Evolutionary conservation across 306 rosid species (phyloP).

Genomic region (Pueraria montana): DNA sequence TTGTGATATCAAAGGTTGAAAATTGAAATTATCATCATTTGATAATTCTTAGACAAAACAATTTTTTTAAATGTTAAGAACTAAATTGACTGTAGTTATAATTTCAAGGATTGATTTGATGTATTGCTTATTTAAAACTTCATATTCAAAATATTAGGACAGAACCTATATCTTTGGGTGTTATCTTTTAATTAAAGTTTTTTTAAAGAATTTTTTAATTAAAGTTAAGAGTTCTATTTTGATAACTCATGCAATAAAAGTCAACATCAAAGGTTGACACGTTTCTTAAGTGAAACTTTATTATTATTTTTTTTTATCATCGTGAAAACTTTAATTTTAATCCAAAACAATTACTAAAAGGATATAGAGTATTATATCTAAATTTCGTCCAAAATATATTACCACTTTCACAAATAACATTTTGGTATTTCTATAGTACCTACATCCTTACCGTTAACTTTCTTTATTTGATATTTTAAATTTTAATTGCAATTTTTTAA

Average conservation of each 20-base stretch:
- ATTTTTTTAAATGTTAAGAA: not conserved
- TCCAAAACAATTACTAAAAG: not conserved
- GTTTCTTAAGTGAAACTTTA: too few species aligned
- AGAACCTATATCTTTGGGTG: too few species aligned
- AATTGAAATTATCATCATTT: too few species aligned
- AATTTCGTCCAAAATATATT: not conserved
- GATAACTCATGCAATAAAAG: not conserved
- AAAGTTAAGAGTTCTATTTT: not conserved
- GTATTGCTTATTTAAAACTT: not conserved
- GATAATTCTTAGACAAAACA: not conserved
- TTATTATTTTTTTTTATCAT: too few species aligned
- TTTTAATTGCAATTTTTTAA: not conserved
- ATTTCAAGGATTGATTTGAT: not conserved
- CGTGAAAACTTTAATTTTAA: not conserved
- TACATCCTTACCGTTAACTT: not conserved
- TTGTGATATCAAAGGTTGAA: too few species aligned
- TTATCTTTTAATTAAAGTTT: not conserved
- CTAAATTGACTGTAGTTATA: too few species aligned
- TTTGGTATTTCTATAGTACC: not conserved
- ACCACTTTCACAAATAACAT: not conserved
- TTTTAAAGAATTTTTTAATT: too few species aligned
- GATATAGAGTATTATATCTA: not conserved
- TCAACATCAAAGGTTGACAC: not conserved
- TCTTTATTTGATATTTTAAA: not conserved
- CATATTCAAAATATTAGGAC: not conserved